A percentile compares a stretch with the other conserved stretches of the same genome.
phyloP scores from a whole-genome alignment of 768 basidiomycete genomes.

The Amanita fuliginea region DNA sequence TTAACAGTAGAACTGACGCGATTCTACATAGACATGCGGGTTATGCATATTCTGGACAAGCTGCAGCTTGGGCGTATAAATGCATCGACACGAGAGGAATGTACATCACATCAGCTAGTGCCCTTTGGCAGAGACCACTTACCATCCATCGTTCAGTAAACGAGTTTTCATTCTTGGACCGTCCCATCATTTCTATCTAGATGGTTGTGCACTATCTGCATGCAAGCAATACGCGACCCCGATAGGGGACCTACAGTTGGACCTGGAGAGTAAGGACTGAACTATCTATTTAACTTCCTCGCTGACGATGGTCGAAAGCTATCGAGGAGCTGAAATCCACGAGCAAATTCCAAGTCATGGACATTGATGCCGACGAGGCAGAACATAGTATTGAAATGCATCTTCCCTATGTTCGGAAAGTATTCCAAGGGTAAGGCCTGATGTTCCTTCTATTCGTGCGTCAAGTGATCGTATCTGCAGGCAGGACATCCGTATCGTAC shows the following conservation, averaged over 20 bases:
- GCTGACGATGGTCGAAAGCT: slow-evolving; percentile 28
- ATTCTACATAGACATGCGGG: slow-evolving; percentile 71
- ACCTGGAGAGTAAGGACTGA: slow-evolving; percentile 55
- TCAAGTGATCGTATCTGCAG: slow-evolving; percentile 22
- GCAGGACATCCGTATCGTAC: slow-evolving; percentile 71
- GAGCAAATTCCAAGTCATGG: slow-evolving; percentile 62
- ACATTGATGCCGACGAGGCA: slow-evolving; percentile 63
- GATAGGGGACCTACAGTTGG: slow-evolving; percentile 70
- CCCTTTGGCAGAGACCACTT: slow-evolving; percentile 3
- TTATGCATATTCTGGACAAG: slow-evolving; percentile 85
- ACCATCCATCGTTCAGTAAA: slow-evolving; percentile 38
- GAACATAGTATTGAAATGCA: slow-evolving; percentile 99
- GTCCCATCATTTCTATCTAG: slow-evolving; percentile 84
- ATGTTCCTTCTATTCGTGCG: background rate
- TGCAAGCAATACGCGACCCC: slow-evolving; percentile 79
- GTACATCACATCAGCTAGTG: slow-evolving; percentile 34
- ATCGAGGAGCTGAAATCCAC: slow-evolving; percentile 55
- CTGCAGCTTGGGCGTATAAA: slow-evolving; percentile 96
- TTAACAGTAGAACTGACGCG: background rate
- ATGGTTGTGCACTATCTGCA: slow-evolving; percentile 78
- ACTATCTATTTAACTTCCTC: background rate
- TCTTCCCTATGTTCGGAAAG: slow-evolving; percentile 79
- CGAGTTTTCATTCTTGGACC: slow-evolving; percentile 93
- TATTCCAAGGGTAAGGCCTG: slow-evolving; percentile 60
- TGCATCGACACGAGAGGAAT: slow-evolving; percentile 73